Evolutionary conservation across 2,329 filamentous ascomycete species (phyloP).

Genomic region (Beauveria sp.): DNA sequence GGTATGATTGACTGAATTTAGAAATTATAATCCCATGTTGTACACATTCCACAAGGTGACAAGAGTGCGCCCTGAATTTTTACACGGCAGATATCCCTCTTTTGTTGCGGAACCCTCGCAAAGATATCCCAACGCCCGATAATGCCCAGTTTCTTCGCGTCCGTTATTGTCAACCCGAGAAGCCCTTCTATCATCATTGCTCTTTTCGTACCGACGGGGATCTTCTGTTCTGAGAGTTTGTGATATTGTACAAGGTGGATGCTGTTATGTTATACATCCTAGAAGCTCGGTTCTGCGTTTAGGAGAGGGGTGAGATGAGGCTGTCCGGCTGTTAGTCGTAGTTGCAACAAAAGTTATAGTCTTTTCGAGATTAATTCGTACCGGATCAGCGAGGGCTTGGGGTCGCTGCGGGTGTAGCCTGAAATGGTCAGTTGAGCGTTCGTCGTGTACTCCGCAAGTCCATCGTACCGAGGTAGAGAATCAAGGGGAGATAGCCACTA

Average conservation of each 20-base stretch:
- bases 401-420: constrained; percentile 94
- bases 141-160: background rate
- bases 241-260: constrained; percentile 4
- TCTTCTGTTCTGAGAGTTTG: background rate
- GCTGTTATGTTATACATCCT: background rate
- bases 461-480: constrained; percentile 82
- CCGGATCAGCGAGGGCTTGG: constrained; percentile 65
- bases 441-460: background rate
- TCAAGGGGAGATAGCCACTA: constrained; percentile 92
- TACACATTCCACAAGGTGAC: background rate
- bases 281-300: constrained; percentile 19
- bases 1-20: background rate
- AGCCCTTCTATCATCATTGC: background rate
- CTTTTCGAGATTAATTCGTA: constrained; percentile 23
- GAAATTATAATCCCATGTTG: constrained; percentile 4
- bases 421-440: constrained; percentile 20
- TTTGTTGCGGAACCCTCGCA: background rate
- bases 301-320: constrained; percentile 58
- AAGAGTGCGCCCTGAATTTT: background rate
- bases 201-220: background rate
- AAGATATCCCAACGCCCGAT: background rate
- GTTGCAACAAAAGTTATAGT: background rate
- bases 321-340: constrained; percentile 29
- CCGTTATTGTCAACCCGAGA: background rate
- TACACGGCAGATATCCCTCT: constrained; percentile 2